Base-by-base conservation (phyloP, 2,329 filamentous ascomycete genomes). In the Phaeomoniella chlamydospora region DNA sequence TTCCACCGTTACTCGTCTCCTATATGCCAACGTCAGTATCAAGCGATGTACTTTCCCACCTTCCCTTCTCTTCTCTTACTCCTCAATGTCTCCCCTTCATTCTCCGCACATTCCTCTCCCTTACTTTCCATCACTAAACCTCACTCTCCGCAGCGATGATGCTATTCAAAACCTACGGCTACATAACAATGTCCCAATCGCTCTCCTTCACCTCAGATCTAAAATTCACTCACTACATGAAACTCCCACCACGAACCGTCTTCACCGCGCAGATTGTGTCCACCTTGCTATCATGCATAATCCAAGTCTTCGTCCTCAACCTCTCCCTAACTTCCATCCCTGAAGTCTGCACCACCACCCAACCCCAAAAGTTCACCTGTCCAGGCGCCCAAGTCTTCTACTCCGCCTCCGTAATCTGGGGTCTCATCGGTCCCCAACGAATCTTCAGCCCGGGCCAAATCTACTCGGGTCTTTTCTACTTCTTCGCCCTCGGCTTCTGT, bases 91-190 rank as follows among this genome's bases (percentile, higher is more conserved):
- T n/a, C n/a, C n/a, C n/a, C n/a, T n/a, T n/a, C n/a, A n/a, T n/a
- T n/a, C n/a, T n/a, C n/a, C n/a, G n/a, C n/a, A n/a, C n/a, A n/a
- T n/a, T n/a, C n/a, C n/a, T n/a, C n/a, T n/a, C n/a, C n/a, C n/a
- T n/a, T n/a, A n/a, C n/a, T n/a, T n/a, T n/a, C n/a, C n/a, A n/a
- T n/a, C n/a, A n/a, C n/a, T n/a, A n/a, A n/a, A n/a, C n/a, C n/a
- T n/a, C n/a, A n/a, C n/a, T n/a, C n/a, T n/a, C n/a, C n/a, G 63
- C 83, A 41, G 77, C 77, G 33, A 77, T 82, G 68, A 84, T 84
- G 77, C 68, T 83, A 59, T 83, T 83, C 62, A 82, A 82, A 56
- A 80, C 76, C 42, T 83, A 78, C 47, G 74, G 76, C 35, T 80
- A 79, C 50, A 70, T 80, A 37, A 73, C 66, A 56, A 78, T 80